These are phyloP conservation scores for Yarrowia alimentaria DNA, from an alignment of 805 yeast genomes.

Conservation along the genomic window DNA sequence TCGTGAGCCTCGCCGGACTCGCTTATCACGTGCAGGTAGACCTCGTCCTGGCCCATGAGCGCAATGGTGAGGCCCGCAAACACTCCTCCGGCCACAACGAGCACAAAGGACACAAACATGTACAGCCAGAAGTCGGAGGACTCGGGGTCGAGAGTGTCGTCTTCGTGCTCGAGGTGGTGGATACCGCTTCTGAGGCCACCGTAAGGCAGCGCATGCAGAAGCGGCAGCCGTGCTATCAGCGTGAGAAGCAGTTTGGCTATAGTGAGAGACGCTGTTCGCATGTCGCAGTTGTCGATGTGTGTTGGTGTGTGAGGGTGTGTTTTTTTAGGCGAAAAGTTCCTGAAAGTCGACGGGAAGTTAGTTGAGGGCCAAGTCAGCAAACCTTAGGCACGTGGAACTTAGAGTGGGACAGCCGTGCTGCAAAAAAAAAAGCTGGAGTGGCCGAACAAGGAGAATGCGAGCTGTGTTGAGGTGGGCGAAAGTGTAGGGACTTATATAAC, in stretches of 20 bases:
- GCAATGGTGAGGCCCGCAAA: slow-evolving; percentile 72
- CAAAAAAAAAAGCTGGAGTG: no score
- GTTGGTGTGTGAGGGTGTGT: neutral
- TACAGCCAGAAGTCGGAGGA: slow-evolving; percentile 37
- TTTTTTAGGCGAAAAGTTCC: no score
- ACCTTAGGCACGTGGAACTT: no score
- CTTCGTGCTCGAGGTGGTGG: slow-evolving; percentile 9
- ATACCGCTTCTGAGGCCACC: slow-evolving; percentile 23
- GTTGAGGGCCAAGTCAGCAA: neutral
- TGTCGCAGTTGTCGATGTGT: neutral
- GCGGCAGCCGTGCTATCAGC: slow-evolving; percentile 27
- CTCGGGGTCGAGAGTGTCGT: slow-evolving; percentile 12
- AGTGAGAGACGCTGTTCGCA: slow-evolving; percentile 25
- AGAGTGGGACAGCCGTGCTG: no score
- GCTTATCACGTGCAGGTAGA: slow-evolving; percentile 84
- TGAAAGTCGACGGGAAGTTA: no score
- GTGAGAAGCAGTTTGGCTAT: slow-evolving; percentile 22
- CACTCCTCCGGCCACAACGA: slow-evolving; percentile 43
- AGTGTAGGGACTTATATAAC: no score
- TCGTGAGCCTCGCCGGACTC: slow-evolving; percentile 73
- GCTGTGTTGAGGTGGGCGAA: no score
- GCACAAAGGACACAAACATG: slow-evolving; percentile 37
- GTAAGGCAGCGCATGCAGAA: slow-evolving; percentile 26
- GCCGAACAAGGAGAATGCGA: no score
- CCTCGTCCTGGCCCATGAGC: slow-evolving; percentile 97